Base-by-base conservation (phyloP, 192 early-diverging fungal genomes). In the Coemansia nantahalensis region DNA sequence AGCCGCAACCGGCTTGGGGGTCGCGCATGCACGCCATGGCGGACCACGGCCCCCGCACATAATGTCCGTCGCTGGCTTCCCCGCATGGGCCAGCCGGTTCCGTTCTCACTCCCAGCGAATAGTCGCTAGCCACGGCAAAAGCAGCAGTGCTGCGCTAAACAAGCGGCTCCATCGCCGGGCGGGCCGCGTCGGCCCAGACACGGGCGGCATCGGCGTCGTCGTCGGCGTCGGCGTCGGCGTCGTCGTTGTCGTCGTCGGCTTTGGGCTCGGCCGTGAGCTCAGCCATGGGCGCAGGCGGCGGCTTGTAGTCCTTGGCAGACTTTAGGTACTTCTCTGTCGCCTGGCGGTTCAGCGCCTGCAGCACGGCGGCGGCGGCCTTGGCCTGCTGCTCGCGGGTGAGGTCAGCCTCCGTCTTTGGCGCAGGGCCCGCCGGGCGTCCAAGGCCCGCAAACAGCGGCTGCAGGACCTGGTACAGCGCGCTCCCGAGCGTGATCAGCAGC, bases 321-420 rank as follows among this genome's bases (percentile, higher is more conserved):
- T 35, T 40, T 17, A 52, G 31, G 28, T 73, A 65, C 38, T 45
- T 56, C 26, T 65, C 59, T 1, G 59, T 34, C 12, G 62, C 62
- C 38, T 62, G 30, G 17, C 37, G 46, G 39, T 73, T 73, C 54
- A 73, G 41, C n/a, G 49, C 62, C 28, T 39, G 51, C 37, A 73
- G 33, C 18, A 73, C 49, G 14, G 62, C 69, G 45, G 61, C 54
- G 15, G 69, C 69, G 7, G 62, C 69, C 24, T 45, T 46, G 5
- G 69, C 69, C 58, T 73, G 69, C 59, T 73, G 54, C 46, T 73
- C 62, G 23, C 56, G 62, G 16, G 69, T 65, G n/a, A 73, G 40
- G 12, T 51, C 50, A 0, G 54, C 28, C 26, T 23, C 23, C 1
- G 58, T 23, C 45, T 61, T 59, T 40, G 59, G 39, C 37, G 12